These are phyloP conservation scores for Parastagonospora nodorum DNA, from an alignment of 2,329 filamentous ascomycete species.

Conservation along the genomic window DNA sequence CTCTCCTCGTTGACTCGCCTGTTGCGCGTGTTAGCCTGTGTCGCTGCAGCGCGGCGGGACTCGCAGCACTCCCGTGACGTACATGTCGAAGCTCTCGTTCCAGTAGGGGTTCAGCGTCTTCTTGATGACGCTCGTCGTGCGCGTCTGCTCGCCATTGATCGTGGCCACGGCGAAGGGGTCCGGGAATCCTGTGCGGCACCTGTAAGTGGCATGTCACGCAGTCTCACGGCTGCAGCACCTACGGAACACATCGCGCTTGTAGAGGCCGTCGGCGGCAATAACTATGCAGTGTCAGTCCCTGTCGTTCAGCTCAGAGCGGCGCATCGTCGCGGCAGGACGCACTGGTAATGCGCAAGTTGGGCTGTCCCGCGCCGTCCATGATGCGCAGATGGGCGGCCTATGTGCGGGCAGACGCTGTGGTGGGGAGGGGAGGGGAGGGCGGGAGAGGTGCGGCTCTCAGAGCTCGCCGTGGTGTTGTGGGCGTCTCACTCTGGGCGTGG, in stretches of 20 bases:
- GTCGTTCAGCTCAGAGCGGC: constrained; percentile 1
- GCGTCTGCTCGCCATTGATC: constrained; percentile 95
- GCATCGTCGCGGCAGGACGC: constrained; percentile 45
- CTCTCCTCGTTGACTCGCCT: constrained; percentile 93
- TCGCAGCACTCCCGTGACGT: constrained; percentile 45
- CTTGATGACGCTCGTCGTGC: constrained; percentile 96
- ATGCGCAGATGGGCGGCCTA: constrained; percentile 19
- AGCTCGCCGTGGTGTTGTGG: constrained; percentile 27
- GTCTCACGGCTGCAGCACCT: constrained; percentile 52
- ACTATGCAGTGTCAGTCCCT: constrained; percentile 61
- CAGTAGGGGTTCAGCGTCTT: constrained; percentile 99
- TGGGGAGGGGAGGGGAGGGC: not conserved
- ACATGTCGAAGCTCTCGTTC: constrained; percentile 99
- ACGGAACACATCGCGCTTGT: constrained; percentile 99
- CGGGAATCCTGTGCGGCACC: constrained; percentile 73
- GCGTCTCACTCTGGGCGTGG: constrained; percentile 3
- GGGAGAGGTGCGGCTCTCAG: constrained; percentile 34
- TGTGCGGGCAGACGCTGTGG: not conserved
- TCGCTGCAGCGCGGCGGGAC: constrained; percentile 6
- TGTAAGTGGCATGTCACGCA: constrained; percentile 35
- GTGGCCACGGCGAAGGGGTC: constrained; percentile 98
- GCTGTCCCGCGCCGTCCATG: constrained; percentile 59
- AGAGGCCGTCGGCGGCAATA: constrained; percentile 96
- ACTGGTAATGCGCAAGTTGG: constrained; percentile 95
- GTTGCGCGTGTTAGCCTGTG: constrained; percentile 30